A percentile compares a stretch with the other conserved stretches of the same genome.
Conservation (phyloP, 73 alveolate genomes). For the Paramecium biaurelia region DNA sequence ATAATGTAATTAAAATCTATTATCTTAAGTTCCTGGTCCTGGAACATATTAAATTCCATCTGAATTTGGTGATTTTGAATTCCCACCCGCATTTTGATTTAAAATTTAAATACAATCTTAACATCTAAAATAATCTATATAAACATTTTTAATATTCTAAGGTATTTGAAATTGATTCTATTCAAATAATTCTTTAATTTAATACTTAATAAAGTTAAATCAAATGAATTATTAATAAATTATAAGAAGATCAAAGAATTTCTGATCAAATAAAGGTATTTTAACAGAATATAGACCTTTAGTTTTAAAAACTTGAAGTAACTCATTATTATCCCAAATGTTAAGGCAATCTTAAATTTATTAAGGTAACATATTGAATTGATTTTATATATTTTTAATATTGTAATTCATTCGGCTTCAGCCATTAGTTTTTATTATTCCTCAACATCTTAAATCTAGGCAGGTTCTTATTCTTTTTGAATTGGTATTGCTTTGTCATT, state of each 20-base stretch:
- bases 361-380: background rate
- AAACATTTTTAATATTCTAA: background rate
- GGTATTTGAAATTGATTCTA: too few relatives aligned
- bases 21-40: constrained; percentile 27
- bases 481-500: background rate
- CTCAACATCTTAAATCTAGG: background rate
- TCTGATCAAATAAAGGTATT: too few relatives aligned
- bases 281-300: background rate
- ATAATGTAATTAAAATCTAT: background rate
- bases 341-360: too few relatives aligned
- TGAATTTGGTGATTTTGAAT: constrained; percentile 35
- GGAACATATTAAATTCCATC: constrained; percentile 19
- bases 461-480: background rate
- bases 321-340: too few relatives aligned
- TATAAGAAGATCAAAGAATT: too few relatives aligned
- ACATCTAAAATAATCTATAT: background rate
- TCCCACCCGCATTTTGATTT: background rate
- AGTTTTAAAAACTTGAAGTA: background rate
- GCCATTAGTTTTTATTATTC: background rate
- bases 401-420: background rate
- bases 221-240: too few relatives aligned
- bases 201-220: too few relatives aligned
- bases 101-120: background rate
- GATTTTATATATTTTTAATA: background rate
- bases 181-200: too few relatives aligned